These are phyloP conservation scores for Mallotus repandus DNA, from an alignment of 441 rosid species.

Conservation along the genomic window DNA sequence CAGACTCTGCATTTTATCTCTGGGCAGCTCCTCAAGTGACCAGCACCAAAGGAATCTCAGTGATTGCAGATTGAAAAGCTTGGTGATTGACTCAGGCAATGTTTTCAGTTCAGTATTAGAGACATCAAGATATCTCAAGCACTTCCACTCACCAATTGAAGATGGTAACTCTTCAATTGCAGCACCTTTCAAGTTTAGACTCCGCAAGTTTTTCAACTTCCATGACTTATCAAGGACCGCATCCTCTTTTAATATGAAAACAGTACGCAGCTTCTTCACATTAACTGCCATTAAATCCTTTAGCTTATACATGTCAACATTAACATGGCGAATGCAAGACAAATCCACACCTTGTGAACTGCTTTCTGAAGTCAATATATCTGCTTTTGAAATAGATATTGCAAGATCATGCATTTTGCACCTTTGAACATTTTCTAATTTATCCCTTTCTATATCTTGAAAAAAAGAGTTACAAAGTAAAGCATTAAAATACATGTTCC, in stretches of 20 bases:
- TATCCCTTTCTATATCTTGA: slow-evolving; percentile 28
- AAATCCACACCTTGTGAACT: background rate
- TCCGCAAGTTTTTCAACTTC: slow-evolving; percentile 22
- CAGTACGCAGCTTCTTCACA: background rate
- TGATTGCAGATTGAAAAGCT: slow-evolving; percentile 30
- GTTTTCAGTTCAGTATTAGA: slow-evolving; percentile 11
- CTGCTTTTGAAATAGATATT: slow-evolving; percentile 3
- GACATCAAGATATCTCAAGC: slow-evolving; percentile 25
- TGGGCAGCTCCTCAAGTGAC: no score
- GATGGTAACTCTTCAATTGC: slow-evolving; percentile 6
- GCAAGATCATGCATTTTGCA: slow-evolving; percentile 41
- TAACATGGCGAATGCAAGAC: slow-evolving; percentile 1
- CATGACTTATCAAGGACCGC: background rate
- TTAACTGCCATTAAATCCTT: no score
- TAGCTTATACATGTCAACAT: no score
- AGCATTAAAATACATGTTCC: slow-evolving; percentile 20
- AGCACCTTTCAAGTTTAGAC: slow-evolving; percentile 13
- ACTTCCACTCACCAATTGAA: slow-evolving; percentile 18
- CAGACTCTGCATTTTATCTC: no score
- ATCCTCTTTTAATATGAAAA: background rate
- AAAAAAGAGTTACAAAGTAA: slow-evolving; percentile 25
- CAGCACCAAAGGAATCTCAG: background rate
- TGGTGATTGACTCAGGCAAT: slow-evolving; percentile 27
- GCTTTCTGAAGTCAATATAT: background rate
- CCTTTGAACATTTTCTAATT: background rate